phyloP scores from a whole-genome alignment of 2,329 filamentous ascomycete species.

The Hymenoscyphus fraxineus region DNA sequence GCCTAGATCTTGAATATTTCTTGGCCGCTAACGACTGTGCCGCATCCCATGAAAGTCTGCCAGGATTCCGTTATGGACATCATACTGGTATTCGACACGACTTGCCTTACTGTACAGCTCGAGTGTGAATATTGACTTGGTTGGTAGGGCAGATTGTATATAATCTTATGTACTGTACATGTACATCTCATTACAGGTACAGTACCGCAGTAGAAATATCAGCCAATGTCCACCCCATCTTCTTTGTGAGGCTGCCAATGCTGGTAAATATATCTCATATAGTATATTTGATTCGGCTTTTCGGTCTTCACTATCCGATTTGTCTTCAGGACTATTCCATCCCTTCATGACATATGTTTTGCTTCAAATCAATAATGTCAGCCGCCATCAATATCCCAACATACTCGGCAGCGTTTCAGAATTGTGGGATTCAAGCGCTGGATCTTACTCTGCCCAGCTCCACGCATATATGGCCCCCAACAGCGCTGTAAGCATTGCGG shows the following conservation, averaged over 20 bases:
- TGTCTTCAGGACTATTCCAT: neutral
- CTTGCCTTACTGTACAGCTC: too few species aligned
- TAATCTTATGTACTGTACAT: too few species aligned
- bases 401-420: neutral
- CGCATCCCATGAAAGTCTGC: neutral
- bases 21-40: neutral
- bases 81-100: too few species aligned
- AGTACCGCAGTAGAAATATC: too few species aligned
- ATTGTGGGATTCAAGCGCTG: neutral
- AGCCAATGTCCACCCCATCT: too few species aligned
- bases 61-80: neutral
- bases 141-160: too few species aligned
- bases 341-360: neutral
- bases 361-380: neutral
- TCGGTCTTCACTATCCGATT: neutral
- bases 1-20: neutral
- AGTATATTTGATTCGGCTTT: too few species aligned
- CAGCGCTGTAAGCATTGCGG: neutral
- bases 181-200: too few species aligned
- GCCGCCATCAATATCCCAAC: neutral
- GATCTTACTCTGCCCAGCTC: neutral
- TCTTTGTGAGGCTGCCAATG: too few species aligned
- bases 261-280: too few species aligned
- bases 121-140: too few species aligned
- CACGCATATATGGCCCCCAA: neutral